Evolutionary conservation across 2,329 filamentous ascomycete species (phyloP).

Genomic region (Aaosphaeria pasadenensis): DNA sequence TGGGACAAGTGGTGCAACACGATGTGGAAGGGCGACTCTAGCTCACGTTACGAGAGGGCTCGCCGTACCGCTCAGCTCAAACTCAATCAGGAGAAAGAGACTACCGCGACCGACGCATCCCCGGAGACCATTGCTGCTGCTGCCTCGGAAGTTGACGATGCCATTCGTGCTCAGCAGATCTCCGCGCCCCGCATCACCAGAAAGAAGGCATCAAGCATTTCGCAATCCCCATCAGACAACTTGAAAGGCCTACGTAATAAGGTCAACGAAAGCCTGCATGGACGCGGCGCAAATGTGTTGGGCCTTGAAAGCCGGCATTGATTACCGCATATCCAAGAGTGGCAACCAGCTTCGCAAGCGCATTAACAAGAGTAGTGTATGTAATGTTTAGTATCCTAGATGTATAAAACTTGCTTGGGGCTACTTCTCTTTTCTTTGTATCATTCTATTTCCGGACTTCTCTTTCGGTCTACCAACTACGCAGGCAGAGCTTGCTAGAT

Average conservation of each 20-base stretch:
- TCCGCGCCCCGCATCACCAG: constrained; percentile 39
- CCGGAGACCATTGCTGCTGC: constrained; percentile 12
- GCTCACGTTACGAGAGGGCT: constrained; percentile 57
- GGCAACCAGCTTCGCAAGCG: not conserved
- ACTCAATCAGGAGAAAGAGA: constrained; percentile 48
- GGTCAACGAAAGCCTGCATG: constrained; percentile 46
- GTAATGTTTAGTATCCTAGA: constrained; percentile 32
- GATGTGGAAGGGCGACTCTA: constrained; percentile 68
- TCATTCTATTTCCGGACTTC: no score
- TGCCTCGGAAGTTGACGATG: constrained; percentile 21
- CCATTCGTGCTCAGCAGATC: constrained; percentile 19
- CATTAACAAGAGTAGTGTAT: constrained; percentile 11
- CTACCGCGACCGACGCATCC: constrained; percentile 14
- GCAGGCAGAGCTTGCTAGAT: no score
- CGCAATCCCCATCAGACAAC: constrained; percentile 36
- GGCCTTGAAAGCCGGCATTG: constrained; percentile 43
- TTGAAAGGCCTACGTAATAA: constrained; percentile 45
- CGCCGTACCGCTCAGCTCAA: constrained; percentile 56
- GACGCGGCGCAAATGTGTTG: constrained; percentile 44
- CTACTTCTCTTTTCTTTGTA: constrained; percentile 12
- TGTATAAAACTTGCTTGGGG: constrained; percentile 10
- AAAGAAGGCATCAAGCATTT: constrained; percentile 40
- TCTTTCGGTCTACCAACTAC: no score
- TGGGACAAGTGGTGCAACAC: constrained; percentile 86
- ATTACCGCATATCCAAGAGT: no score